phyloP scores from a whole-genome alignment of 306 rosid species.

The Arachis hypogaea region DNA sequence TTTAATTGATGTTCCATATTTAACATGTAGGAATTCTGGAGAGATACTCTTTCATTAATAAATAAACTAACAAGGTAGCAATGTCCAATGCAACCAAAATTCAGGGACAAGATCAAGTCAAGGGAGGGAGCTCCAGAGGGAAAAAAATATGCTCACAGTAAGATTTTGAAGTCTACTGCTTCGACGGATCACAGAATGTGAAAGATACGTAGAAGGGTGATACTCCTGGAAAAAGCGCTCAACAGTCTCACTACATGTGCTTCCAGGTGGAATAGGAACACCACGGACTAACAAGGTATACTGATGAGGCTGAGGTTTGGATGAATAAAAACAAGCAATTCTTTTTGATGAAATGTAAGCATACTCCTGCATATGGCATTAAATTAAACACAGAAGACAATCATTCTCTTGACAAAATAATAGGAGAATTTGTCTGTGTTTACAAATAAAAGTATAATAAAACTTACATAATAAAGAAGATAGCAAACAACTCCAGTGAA shows the following conservation, averaged over 20 bases:
- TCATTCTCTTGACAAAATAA: conserved; percentile 20
- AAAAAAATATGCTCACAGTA: conserved; percentile 56
- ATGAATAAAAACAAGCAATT: conserved; percentile 58
- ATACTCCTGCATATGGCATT: conserved; percentile 61
- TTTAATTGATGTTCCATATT: background rate
- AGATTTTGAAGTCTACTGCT: conserved; percentile 64
- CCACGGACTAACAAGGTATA: conserved; percentile 69
- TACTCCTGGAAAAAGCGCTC: conserved; percentile 71
- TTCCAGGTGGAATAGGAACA: conserved; percentile 68
- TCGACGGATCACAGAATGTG: conserved; percentile 62
- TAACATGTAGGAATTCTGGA: conserved; percentile 20
- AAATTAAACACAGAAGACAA: conserved; percentile 31
- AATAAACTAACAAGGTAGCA: conserved; percentile 8
- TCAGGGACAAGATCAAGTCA: conserved; percentile 1
- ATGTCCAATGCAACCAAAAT: conserved; percentile 8
- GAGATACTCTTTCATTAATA: background rate
- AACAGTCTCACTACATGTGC: conserved; percentile 66
- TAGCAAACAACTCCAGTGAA: conserved; percentile 86
- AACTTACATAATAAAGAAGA: conserved; percentile 81
- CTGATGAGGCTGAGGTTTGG: conserved; percentile 66
- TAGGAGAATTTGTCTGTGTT: conserved; percentile 26
- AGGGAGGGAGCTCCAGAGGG: conserved; percentile 25
- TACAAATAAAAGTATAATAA: conserved; percentile 25
- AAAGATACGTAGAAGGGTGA: conserved; percentile 79
- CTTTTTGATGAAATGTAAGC: conserved; percentile 65